Evolutionary conservation across 2,329 filamentous ascomycete genomes (phyloP).

Genomic region (Nothomitra cinnamomea): DNA sequence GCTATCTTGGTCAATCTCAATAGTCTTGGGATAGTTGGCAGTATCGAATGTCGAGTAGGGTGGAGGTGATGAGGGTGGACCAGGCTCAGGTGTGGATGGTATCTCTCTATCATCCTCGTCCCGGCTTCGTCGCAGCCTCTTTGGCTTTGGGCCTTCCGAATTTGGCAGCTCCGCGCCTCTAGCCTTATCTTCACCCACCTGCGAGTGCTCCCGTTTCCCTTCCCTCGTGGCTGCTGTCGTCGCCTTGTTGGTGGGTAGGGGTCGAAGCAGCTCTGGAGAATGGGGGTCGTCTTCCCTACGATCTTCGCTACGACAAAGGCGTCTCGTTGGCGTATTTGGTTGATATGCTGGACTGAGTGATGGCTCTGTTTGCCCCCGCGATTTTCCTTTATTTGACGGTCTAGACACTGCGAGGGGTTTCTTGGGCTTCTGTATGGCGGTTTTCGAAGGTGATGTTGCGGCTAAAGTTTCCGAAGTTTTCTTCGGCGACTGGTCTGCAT

Average conservation of each 20-base stretch:
- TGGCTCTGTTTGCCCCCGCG: not conserved
- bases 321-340: not conserved
- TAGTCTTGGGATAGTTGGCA: not conserved
- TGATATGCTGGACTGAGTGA: not conserved
- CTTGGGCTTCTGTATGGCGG: not conserved
- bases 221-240: not conserved
- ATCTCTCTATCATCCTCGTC: not conserved
- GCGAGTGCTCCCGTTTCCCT: not conserved
- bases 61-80: not conserved
- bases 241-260: not conserved
- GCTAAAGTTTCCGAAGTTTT: not conserved
- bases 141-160: not conserved
- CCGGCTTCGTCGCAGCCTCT: not conserved
- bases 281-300: not conserved
- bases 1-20: not conserved
- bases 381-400: not conserved
- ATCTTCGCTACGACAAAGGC: not conserved
- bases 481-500: not conserved
- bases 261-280: not conserved
- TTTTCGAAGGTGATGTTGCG: not conserved
- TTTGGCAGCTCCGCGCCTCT: not conserved
- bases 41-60: not conserved
- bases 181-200: not conserved
- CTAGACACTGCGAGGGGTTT: not conserved
- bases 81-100: constrained; percentile 1